A percentile compares a stretch with the other conserved stretches of the same genome.
phyloP scores from a whole-genome alignment of 345 rosid species.

The Syzygium grande region DNA sequence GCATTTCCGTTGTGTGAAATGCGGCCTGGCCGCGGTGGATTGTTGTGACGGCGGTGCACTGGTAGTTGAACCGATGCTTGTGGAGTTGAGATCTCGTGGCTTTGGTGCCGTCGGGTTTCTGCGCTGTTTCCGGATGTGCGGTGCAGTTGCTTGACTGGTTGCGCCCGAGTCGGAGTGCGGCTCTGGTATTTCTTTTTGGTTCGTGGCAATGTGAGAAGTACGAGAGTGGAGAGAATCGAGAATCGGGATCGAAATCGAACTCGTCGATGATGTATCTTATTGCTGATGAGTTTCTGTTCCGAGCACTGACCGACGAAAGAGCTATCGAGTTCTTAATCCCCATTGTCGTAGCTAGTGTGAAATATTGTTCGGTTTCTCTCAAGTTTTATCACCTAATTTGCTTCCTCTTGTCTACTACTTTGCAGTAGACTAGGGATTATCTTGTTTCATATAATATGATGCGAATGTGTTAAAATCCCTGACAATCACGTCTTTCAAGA shows the following conservation, averaged over 20 bases:
- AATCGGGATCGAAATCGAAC: not conserved
- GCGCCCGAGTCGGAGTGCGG: not conserved
- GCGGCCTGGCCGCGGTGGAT: not conserved
- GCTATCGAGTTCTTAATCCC: not conserved
- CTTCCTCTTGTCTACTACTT: not conserved
- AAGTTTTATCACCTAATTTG: not conserved
- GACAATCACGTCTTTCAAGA: not conserved
- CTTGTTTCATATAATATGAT: not conserved
- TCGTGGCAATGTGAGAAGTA: not conserved
- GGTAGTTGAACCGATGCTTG: not conserved
- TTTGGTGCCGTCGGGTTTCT: not conserved
- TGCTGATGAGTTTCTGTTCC: not conserved
- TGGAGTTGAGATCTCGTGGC: not conserved
- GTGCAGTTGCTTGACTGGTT: not conserved
- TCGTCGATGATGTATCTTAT: not conserved
- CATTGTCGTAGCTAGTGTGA: not conserved
- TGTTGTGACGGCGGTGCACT: not conserved
- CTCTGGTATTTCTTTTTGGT: not conserved
- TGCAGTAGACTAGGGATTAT: not conserved
- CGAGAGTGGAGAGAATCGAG: not conserved
- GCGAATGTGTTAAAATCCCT: not conserved
- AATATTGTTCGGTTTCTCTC: not conserved
- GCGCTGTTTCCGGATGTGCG: not conserved
- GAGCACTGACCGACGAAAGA: not conserved
- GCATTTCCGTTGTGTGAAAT: not conserved